Percentiles rank a stretch among this genome's conserved stretches.
These are phyloP conservation scores for Aegilops speltoides DNA, from an alignment of 176 grass and related monocot genomes.

Conservation along the genomic window DNA sequence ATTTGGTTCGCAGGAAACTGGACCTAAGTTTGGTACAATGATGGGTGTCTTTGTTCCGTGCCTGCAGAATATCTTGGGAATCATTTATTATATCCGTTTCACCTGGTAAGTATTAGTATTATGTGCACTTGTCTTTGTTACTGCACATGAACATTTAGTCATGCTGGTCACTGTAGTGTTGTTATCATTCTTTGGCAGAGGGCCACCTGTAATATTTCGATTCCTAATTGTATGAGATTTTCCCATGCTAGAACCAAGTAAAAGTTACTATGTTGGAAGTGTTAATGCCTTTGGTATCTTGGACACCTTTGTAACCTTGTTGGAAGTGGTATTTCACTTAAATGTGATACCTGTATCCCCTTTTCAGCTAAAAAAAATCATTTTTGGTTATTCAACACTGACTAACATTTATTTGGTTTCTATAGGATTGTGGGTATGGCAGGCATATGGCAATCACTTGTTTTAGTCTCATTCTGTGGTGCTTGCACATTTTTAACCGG, in stretches of 20 bases:
- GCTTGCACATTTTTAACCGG: conserved; percentile 88
- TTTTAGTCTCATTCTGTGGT: conserved; percentile 88
- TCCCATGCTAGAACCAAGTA: not conserved
- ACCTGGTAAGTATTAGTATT: conserved; percentile 57
- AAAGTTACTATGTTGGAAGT: not conserved
- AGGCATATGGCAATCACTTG: conserved; percentile 70
- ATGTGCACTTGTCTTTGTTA: not conserved
- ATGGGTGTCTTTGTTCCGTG: conserved; percentile 99
- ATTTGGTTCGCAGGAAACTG: conserved; percentile 49
- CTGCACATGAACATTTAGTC: not conserved
- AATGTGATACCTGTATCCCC: not conserved
- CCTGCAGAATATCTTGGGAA: conserved; percentile 96
- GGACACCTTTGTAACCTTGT: not conserved
- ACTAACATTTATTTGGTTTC: conserved; percentile 24
- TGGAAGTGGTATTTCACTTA: not conserved
- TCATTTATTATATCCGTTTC: conserved; percentile 99
- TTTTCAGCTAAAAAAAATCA: not conserved
- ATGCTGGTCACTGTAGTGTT: not conserved
- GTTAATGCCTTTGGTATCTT: not conserved
- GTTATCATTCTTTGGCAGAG: conserved; percentile 10
- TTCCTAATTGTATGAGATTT: conserved; percentile 4
- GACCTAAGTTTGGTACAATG: conserved; percentile 80
- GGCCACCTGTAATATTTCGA: not conserved
- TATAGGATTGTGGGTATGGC: conserved; percentile 98
- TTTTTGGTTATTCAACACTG: not conserved